Evolutionary conservation across 2,329 filamentous ascomycete genomes (phyloP).

Genomic region (Endothia cerciana): DNA sequence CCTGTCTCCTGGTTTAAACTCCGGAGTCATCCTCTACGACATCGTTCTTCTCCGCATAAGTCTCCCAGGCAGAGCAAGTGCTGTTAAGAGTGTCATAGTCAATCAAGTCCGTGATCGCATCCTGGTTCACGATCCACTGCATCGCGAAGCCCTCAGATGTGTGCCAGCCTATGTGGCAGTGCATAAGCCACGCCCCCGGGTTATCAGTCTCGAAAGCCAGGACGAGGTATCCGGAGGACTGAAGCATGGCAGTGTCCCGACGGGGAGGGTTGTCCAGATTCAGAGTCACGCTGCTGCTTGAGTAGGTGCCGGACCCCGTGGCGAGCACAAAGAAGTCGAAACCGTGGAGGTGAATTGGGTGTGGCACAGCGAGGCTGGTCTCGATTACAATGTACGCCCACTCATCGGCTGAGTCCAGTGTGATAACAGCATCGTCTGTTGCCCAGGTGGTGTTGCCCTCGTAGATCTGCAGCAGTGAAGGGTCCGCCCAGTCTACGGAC

Average conservation of each 20-base stretch:
- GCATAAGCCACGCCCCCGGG: slow-evolving; percentile 52
- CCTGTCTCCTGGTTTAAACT: slow-evolving; percentile 32
- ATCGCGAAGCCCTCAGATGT: slow-evolving; percentile 54
- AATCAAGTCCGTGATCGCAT: slow-evolving; percentile 36
- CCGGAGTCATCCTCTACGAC: slow-evolving; percentile 41
- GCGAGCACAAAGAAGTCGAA: slow-evolving; percentile 47
- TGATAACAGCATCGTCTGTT: slow-evolving; percentile 37
- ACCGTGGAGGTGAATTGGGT: slow-evolving; percentile 51
- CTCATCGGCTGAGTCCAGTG: slow-evolving; percentile 34
- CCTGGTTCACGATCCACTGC: slow-evolving; percentile 51
- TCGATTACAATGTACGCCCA: slow-evolving; percentile 42
- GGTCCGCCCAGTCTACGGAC: slow-evolving; percentile 50
- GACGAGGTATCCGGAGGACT: slow-evolving; percentile 49
- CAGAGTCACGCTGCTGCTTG: slow-evolving; percentile 35
- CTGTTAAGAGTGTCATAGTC: slow-evolving; percentile 34
- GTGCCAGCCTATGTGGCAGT: slow-evolving; percentile 56
- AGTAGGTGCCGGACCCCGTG: slow-evolving; percentile 37
- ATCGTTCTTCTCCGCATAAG: slow-evolving; percentile 33
- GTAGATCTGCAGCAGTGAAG: slow-evolving; percentile 44
- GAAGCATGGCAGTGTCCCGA: slow-evolving; percentile 52
- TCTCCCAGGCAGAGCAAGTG: slow-evolving; percentile 38
- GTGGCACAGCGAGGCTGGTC: slow-evolving; percentile 37
- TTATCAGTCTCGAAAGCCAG: slow-evolving; percentile 56
- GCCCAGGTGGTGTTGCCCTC: slow-evolving; percentile 35
- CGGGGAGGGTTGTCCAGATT: slow-evolving; percentile 50